phyloP scores from a whole-genome alignment of 345 rosid species.

The Psidium guajava region DNA sequence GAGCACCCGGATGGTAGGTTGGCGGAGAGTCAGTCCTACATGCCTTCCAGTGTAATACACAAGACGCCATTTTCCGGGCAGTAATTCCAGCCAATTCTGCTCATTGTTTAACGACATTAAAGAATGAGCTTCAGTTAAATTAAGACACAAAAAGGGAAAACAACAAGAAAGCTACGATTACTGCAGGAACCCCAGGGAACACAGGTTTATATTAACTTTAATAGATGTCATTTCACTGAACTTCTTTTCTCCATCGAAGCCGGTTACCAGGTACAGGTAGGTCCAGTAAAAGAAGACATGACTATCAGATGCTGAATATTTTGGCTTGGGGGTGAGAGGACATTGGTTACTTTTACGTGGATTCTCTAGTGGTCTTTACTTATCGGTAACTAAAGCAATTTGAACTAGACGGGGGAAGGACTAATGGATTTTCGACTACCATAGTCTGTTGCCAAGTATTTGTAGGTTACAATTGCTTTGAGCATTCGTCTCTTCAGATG shows the following conservation, averaged over 20 bases:
- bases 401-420: not conserved
- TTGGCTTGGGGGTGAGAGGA: not conserved
- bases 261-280: not conserved
- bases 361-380: not conserved
- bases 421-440: not conserved
- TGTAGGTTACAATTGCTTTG: not conserved
- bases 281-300: not conserved
- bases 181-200: not conserved
- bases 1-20: conserved; percentile 61
- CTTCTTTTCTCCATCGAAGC: not conserved
- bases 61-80: conserved; percentile 89
- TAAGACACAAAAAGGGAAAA: not conserved
- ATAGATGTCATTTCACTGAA: not conserved
- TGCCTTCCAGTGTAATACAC: conserved; percentile 82
- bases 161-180: not conserved
- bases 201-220: not conserved
- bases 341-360: not conserved
- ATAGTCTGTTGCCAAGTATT: not conserved
- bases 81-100: conserved; percentile 76
- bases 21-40: conserved; percentile 83
- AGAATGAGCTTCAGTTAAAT: not conserved
- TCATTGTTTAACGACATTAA: not conserved
- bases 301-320: not conserved
- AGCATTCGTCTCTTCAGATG: not conserved
- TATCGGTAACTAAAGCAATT: not conserved